A percentile compares a stretch with the other conserved stretches of the same genome.
Conservation (phyloP, 257 asterid species). For the Solanum dulcamara region DNA sequence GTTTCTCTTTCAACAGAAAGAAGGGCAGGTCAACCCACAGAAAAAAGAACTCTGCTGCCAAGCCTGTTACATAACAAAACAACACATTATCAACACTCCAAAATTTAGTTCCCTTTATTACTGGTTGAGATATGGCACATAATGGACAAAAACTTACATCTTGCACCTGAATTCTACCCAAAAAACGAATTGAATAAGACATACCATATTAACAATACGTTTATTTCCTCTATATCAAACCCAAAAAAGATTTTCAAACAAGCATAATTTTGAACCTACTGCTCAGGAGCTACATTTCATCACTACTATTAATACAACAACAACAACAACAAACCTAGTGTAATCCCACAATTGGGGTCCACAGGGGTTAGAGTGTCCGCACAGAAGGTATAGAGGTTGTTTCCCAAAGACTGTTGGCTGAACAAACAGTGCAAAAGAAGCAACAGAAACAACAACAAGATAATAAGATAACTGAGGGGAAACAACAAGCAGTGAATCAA, state of each 20-base stretch:
- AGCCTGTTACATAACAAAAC: background rate
- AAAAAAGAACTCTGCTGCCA: background rate
- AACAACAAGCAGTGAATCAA: no score
- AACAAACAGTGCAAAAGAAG: no score
- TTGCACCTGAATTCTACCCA: background rate
- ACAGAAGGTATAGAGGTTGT: no score
- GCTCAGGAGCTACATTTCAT: background rate
- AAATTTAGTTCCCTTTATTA: background rate
- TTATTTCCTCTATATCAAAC: background rate
- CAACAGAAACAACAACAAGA: no score
- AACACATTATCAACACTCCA: background rate
- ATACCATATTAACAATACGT: background rate
- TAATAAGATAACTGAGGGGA: no score
- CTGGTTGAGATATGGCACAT: background rate
- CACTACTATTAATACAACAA: no score
- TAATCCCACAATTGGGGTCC: no score
- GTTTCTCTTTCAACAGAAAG: background rate
- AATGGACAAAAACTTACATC: background rate
- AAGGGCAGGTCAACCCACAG: background rate
- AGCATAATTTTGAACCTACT: background rate
- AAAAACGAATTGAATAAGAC: background rate
- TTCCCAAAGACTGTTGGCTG: no score
- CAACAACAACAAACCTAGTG: no score
- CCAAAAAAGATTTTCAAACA: background rate
- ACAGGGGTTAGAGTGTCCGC: no score